These are phyloP conservation scores for Blastobotrys terrestris DNA, from an alignment of 805 yeast genomes.

Conservation along the genomic window DNA sequence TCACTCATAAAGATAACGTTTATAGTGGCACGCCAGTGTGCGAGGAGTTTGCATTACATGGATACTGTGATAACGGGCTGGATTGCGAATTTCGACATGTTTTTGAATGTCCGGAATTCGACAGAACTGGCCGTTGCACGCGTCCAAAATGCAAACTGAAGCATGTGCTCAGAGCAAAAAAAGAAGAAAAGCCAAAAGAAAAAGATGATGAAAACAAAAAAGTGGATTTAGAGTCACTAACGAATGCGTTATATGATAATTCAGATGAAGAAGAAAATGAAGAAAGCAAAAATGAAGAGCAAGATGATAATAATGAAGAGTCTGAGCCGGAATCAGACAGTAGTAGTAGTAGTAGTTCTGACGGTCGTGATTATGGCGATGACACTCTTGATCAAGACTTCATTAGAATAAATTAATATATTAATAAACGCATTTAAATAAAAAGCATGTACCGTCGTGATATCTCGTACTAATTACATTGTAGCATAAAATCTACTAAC, in stretches of 20 bases:
- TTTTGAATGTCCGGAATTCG: slow-evolving; percentile 66
- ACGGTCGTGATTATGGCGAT: slow-evolving; percentile 16
- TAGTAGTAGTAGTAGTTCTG: slow-evolving; percentile 20
- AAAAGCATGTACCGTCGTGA: slow-evolving; percentile 29
- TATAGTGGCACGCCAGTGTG: slow-evolving; percentile 45
- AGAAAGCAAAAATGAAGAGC: slow-evolving; percentile 14
- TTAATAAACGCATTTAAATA: neutral
- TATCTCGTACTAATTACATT: slow-evolving; percentile 20
- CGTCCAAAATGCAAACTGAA: slow-evolving; percentile 45
- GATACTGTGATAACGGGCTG: slow-evolving; percentile 60
- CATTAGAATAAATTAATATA: slow-evolving; percentile 3
- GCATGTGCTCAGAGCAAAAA: slow-evolving; percentile 36
- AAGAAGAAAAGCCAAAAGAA: slow-evolving; percentile 5
- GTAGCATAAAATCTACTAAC: slow-evolving; percentile 11
- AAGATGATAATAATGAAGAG: slow-evolving; percentile 11
- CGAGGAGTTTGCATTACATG: slow-evolving; percentile 59
- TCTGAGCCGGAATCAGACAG: slow-evolving; percentile 6
- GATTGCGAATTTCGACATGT: slow-evolving; percentile 52
- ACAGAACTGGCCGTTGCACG: slow-evolving; percentile 54
- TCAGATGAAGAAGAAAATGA: slow-evolving; percentile 16
- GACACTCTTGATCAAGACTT: slow-evolving; percentile 12
- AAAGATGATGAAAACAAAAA: neutral
- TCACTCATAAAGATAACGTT: slow-evolving; percentile 40
- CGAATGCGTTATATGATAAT: slow-evolving; percentile 7
- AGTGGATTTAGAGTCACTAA: slow-evolving; percentile 13